Percentiles rank a stretch among this genome's conserved stretches.
Evolutionary conservation across 1,284 basidiomycete species (phyloP).

Genomic region (Erythrobasidium hasegawianum): DNA sequence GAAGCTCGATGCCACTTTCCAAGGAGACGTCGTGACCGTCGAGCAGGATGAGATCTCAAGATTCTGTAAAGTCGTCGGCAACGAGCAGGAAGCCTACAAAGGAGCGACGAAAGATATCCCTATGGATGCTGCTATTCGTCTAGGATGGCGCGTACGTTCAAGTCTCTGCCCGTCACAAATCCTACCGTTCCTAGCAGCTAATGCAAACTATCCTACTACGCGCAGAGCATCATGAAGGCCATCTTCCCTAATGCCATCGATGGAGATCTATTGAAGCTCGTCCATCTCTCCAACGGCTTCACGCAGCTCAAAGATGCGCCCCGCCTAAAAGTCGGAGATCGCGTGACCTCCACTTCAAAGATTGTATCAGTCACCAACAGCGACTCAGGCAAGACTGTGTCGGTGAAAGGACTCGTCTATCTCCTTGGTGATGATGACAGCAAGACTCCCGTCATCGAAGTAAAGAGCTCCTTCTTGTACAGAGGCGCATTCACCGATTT

Average conservation of each 20-base stretch:
- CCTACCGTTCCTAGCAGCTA: conserved; percentile 1
- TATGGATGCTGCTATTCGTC: conserved; percentile 89
- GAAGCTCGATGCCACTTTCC: conserved; percentile 71
- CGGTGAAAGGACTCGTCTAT: conserved; percentile 83
- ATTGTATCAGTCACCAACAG: conserved; percentile 87
- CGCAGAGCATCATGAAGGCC: conserved; percentile 87
- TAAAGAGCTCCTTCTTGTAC: conserved; percentile 92
- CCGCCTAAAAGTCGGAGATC: conserved; percentile 77
- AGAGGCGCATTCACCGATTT: conserved; percentile 91
- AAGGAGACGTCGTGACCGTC: conserved; percentile 76
- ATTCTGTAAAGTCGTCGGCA: conserved; percentile 91
- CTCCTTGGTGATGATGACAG: conserved; percentile 67
- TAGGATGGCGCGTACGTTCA: conserved; percentile 82
- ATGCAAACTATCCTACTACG: not conserved
- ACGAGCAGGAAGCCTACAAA: conserved; percentile 86
- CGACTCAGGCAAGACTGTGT: conserved; percentile 71
- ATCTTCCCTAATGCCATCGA: conserved; percentile 90
- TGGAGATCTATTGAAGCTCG: conserved; percentile 89
- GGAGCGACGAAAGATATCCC: conserved; percentile 59
- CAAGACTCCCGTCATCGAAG: conserved; percentile 72
- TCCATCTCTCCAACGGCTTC: conserved; percentile 96
- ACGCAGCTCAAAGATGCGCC: conserved; percentile 72
- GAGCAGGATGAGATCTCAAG: conserved; percentile 70
- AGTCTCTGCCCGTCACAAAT: not conserved
- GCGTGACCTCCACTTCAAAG: conserved; percentile 81